Base-by-base conservation (phyloP, 1,284 basidiomycete species). In the Sporisorium sorghi region DNA sequence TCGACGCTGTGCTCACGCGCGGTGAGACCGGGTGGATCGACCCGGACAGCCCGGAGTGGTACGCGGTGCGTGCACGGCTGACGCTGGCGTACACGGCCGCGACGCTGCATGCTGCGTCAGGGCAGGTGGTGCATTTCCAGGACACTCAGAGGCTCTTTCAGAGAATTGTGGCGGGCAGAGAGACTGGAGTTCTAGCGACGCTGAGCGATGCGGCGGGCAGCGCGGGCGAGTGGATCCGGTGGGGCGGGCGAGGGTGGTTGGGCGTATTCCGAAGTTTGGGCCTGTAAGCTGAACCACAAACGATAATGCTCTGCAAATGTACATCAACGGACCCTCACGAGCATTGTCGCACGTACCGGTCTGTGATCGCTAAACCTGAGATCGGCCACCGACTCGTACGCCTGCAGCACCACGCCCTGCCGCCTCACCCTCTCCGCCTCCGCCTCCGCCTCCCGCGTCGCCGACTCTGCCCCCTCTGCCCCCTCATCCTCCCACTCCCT, bases 351-450 rank as follows among this genome's bases (percentile, higher is more conserved):
- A 24, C 65, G 58, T 11, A 77, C 72, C 3, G 76, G 62, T 28
- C 61, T 43, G 53, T 77, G 76, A 50, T 77, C 76, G 49, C 72
- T 75, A 23, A 77, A 60, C 54, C 49, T 66, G 49, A 77, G 26
- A 32, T 64, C 63, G 0, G 50, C 21, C 5, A 75, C 49, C 15
- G 48, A 37, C 40, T 66, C 59, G 47, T 77, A 77, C 37, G 40
- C 35, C 44, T 72, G 69, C 43, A 66, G 46, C 17, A 60, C 30
- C 32, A 77, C 55, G 14, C 61, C 70, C 40, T 70, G 52, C 32
- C 33, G 54, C 30, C 44, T 50, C 35, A 28, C 9, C 46, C 46
- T 58, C 35, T 40, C 33, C 37, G 23, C 14, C 46, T 50, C 24
- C 42, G 24, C 50, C 19, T 32, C 40, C 11, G 24, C 54, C 17